A percentile compares a stretch with the other conserved stretches of the same genome.
Evolutionary conservation across 768 basidiomycete species (phyloP).

Genomic region (Mrakia hoshinonis): DNA sequence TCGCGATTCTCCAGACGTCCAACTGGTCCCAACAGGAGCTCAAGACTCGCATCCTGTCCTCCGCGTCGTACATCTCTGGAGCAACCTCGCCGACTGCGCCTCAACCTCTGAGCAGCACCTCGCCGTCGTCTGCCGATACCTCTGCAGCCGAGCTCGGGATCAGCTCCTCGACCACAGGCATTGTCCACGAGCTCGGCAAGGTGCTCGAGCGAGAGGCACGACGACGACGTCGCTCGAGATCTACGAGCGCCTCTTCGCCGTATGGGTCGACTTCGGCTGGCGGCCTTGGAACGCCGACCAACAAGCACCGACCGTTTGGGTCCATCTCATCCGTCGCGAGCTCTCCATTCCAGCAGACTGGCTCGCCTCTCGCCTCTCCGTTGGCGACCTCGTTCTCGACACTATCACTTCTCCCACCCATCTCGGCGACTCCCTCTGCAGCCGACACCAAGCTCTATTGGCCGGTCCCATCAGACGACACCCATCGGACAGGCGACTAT

Average conservation of each 20-base stretch:
- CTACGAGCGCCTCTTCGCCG: background rate
- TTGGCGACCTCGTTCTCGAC: background rate
- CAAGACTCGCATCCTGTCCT: constrained; percentile 32
- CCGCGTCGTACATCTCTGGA: background rate
- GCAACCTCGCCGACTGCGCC: background rate
- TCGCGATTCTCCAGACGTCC: constrained; percentile 60
- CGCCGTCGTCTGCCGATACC: background rate
- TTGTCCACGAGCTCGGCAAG: constrained; percentile 38
- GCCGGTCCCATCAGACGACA: constrained; percentile 60
- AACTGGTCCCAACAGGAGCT: constrained; percentile 54
- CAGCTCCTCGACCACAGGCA: constrained; percentile 50
- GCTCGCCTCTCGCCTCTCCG: background rate
- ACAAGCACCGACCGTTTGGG: background rate
- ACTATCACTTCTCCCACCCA: background rate
- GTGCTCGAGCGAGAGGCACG: constrained; percentile 4
- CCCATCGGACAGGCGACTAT: constrained; percentile 64
- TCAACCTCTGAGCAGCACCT: background rate
- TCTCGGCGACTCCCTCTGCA: background rate
- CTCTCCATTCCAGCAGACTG: background rate
- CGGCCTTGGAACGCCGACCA: background rate
- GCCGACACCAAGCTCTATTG: constrained; percentile 45
- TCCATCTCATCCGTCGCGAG: background rate
- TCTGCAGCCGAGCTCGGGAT: constrained; percentile 53
- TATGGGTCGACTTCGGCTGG: background rate
- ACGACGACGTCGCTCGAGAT: constrained; percentile 12